Evolutionary conservation across 1,139 yeast genomes (phyloP).

Genomic region (Blastobotrys proliferans): DNA sequence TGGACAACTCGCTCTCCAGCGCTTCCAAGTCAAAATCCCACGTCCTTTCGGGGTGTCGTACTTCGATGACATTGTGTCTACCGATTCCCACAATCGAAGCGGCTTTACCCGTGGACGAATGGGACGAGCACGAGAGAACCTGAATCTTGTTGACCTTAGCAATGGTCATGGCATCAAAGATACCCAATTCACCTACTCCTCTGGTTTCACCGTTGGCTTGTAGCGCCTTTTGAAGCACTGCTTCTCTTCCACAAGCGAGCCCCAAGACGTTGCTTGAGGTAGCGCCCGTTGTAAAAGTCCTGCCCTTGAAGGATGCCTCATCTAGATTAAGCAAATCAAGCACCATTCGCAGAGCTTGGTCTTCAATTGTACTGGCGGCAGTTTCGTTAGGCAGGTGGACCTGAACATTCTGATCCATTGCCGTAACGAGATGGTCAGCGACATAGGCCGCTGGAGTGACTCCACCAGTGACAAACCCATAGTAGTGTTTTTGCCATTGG

Average conservation of each 20-base stretch:
- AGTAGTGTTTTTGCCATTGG: conserved; percentile 24
- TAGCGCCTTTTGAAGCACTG: conserved; percentile 13
- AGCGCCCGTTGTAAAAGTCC: conserved; percentile 29
- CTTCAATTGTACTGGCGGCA: conserved; percentile 24
- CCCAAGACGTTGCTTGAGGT: conserved; percentile 29
- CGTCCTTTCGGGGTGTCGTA: conserved; percentile 16
- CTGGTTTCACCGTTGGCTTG: background rate
- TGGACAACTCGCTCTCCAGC: conserved; percentile 18
- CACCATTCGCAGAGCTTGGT: conserved; percentile 22
- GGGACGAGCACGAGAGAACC: conserved; percentile 23
- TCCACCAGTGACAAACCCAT: conserved; percentile 31
- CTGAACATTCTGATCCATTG: conserved; percentile 25
- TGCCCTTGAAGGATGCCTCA: conserved; percentile 20
- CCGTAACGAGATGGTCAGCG: conserved; percentile 26
- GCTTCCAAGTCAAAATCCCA: conserved; percentile 25
- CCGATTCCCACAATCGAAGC: conserved; percentile 30
- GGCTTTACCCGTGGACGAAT: conserved; percentile 27
- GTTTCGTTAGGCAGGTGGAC: conserved; percentile 24
- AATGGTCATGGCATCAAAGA: conserved; percentile 17
- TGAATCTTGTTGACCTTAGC: conserved; percentile 23
- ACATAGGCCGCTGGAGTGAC: conserved; percentile 29
- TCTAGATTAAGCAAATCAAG: conserved; percentile 24
- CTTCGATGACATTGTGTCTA: conserved; percentile 19
- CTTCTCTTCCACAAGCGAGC: conserved; percentile 26
- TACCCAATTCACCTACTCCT: conserved; percentile 16